Conservation (phyloP, 2,329 filamentous ascomycete genomes). For the Microthyrium microscopicum region DNA sequence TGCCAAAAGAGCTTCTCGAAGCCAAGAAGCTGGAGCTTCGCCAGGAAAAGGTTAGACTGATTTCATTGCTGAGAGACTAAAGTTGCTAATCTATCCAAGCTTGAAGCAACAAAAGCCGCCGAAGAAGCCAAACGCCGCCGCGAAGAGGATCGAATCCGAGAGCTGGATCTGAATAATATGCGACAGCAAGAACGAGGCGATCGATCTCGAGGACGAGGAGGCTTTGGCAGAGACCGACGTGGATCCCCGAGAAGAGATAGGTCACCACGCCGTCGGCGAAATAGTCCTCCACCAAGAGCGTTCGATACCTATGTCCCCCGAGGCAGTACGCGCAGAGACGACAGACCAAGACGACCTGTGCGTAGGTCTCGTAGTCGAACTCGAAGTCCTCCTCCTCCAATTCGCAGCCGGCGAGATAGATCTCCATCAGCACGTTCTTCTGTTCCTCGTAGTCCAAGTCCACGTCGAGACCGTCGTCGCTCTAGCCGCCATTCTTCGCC, state of each 20-base stretch:
- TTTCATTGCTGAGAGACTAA: neutral
- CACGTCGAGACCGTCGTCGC: neutral
- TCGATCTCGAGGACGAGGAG: slow-evolving; percentile 21
- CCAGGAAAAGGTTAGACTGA: slow-evolving; percentile 63
- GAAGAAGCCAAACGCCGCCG: slow-evolving; percentile 56
- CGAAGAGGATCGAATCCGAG: slow-evolving; percentile 54
- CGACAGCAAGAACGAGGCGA: slow-evolving; percentile 44
- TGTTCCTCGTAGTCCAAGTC: neutral
- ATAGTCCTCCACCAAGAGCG: neutral
- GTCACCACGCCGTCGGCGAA: slow-evolving; percentile 1
- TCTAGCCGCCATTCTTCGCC: neutral
- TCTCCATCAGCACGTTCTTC: neutral
- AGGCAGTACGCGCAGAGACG: too few relatives aligned
- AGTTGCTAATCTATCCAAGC: slow-evolving; percentile 28
- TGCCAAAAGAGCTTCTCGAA: slow-evolving; percentile 86
- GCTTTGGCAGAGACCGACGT: slow-evolving; percentile 32
- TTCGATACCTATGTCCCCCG: neutral
- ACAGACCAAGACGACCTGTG: neutral
- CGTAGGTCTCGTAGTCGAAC: neutral
- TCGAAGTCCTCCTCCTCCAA: neutral
- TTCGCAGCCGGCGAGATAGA: neutral
- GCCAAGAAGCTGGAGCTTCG: slow-evolving; percentile 92
- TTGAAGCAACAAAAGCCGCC: slow-evolving; percentile 66
- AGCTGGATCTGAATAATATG: slow-evolving; percentile 51
- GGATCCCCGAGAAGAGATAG: slow-evolving; percentile 7